Conservation (phyloP, 352 stramenopile species). For the Phytophthora fragariae region DNA sequence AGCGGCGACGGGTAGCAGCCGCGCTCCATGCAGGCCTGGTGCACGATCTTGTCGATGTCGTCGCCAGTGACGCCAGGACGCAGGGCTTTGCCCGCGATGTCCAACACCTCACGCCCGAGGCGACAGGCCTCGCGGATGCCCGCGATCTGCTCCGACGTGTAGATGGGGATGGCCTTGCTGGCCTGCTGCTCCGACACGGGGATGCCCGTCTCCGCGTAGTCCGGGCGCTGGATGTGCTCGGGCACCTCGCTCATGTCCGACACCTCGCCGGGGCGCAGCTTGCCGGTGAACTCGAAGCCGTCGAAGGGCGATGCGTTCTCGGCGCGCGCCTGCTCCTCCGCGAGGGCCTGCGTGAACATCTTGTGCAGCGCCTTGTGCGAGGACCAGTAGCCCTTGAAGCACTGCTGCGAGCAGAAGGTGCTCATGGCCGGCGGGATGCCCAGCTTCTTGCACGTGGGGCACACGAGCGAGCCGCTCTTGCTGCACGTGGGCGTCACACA, state of each 20-base stretch:
- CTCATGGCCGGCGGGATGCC: slow-evolving; percentile 85
- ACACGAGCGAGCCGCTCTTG: slow-evolving; percentile 88
- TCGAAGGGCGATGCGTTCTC: slow-evolving; percentile 54
- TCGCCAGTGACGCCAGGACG: slow-evolving; percentile 94
- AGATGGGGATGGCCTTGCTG: slow-evolving; percentile 91
- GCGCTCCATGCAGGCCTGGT: slow-evolving; percentile 93
- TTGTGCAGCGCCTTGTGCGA: slow-evolving; percentile 97
- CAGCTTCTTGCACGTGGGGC: slow-evolving; percentile 93
- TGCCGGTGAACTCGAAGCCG: slow-evolving; percentile 84
- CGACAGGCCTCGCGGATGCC: slow-evolving; percentile 94
- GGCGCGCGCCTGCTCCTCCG: slow-evolving; percentile 40
- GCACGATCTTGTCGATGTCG: slow-evolving; percentile 97
- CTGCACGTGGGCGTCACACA: slow-evolving; percentile 81
- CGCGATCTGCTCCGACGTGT: slow-evolving; percentile 93
- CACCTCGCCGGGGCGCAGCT: slow-evolving; percentile 81
- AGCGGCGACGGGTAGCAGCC: slow-evolving; percentile 97
- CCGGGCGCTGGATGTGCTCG: slow-evolving; percentile 81
- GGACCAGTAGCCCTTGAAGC: slow-evolving; percentile 97
- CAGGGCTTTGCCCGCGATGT: slow-evolving; percentile 92
- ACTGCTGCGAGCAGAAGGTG: slow-evolving; percentile 95
- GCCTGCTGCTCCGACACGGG: slow-evolving; percentile 72
- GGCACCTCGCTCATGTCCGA: slow-evolving; percentile 80
- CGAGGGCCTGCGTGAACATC: slow-evolving; percentile 80
- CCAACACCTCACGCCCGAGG: slow-evolving; percentile 94
- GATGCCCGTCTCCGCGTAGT: slow-evolving; percentile 92